Evolutionary conservation across 768 basidiomycete species (phyloP), one percentile per base, ranked within the genome.

Genomic region (Podaxis mareebaensis): DNA sequence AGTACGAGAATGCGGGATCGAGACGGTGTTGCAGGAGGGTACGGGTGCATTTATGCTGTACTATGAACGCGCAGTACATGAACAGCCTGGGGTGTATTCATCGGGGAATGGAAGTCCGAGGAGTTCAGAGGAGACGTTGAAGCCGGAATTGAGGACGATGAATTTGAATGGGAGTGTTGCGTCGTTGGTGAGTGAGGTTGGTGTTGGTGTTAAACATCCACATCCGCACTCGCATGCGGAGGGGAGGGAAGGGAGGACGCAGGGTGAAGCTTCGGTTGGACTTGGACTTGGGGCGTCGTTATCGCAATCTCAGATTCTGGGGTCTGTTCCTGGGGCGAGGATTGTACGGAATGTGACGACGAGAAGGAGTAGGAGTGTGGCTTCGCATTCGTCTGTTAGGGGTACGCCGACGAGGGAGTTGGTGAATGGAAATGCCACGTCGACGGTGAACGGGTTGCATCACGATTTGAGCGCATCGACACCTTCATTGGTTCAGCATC

Each of bases 21-120:
- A 90, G 76, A 78, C 79, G 59, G 92, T 93, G 70, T 74, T 93
- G 58, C 77, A 81, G 71, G 91, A 91, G 81, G 90, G 89, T 58
- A 79, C 83, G 20, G 78, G 77, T n/a, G 92, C 86, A 65, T 96
- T 98, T 74, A 93, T 99, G 92, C 81, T 98, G 42, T 99, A 93
- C 71, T 99, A 99, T 69, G 96, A 99, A 79, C 84, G 87, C 33
- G 80, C 77, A 39, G 72, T 78, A 36, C 68, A 74, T 30, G 71
- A 75, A 6, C 61, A 61, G 17, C 67, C 70, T 2, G 72, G 73
- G 3, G 65, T 73, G 24, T 76, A 76, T 53, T 54, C 42, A 38
- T 63, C 61, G 13, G 65, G 60, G 12, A 64, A 64, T 39, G 64
- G 65, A 55, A 66, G 65, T 26, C 55, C 66, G 36, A 60, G 61